A percentile compares a stretch with the other conserved stretches of the same genome.
Conservation (phyloP, 495 filamentous ascomycete genomes). For the Ramalina intermedia region DNA sequence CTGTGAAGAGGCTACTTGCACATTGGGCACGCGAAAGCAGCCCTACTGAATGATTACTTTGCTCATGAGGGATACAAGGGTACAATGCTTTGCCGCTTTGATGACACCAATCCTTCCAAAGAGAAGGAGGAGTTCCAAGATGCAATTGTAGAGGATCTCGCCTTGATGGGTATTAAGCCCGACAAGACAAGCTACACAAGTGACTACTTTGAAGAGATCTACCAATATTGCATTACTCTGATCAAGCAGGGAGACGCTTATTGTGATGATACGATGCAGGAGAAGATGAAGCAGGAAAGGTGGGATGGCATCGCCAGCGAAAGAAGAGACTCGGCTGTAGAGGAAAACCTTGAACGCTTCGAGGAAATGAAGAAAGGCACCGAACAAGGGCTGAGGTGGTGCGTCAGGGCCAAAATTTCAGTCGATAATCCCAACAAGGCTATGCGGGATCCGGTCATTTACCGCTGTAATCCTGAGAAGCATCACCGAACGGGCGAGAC, state of each 20-base stretch:
- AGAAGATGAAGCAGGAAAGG: constrained; percentile 69
- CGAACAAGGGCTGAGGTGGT: constrained; percentile 62
- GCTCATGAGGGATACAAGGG: constrained; percentile 80
- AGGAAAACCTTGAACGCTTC: constrained; percentile 67
- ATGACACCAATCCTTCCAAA: constrained; percentile 88
- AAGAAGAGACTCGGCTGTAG: constrained; percentile 59
- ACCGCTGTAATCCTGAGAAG: constrained; percentile 61
- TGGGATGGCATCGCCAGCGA: constrained; percentile 60
- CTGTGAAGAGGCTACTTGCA: constrained; percentile 62
- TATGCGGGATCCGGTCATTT: constrained; percentile 85
- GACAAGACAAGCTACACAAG: constrained; percentile 68
- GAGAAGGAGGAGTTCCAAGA: constrained; percentile 89
- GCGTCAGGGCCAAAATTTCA: constrained; percentile 80
- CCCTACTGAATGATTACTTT: constrained; percentile 86
- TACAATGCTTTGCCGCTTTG: constrained; percentile 68
- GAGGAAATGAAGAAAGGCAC: constrained; percentile 80
- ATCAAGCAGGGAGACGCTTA: constrained; percentile 81
- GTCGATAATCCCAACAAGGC: constrained; percentile 33
- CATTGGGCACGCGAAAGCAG: constrained; percentile 88
- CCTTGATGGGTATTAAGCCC: constrained; percentile 71
- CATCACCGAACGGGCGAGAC: constrained; percentile 81
- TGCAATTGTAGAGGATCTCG: constrained; percentile 73
- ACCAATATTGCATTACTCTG: constrained; percentile 59
- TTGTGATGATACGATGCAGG: constrained; percentile 77
- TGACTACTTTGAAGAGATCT: constrained; percentile 83